These are phyloP conservation scores for Colletotrichum scovillei DNA, from an alignment of 2,329 filamentous ascomycete genomes.

Conservation along the genomic window DNA sequence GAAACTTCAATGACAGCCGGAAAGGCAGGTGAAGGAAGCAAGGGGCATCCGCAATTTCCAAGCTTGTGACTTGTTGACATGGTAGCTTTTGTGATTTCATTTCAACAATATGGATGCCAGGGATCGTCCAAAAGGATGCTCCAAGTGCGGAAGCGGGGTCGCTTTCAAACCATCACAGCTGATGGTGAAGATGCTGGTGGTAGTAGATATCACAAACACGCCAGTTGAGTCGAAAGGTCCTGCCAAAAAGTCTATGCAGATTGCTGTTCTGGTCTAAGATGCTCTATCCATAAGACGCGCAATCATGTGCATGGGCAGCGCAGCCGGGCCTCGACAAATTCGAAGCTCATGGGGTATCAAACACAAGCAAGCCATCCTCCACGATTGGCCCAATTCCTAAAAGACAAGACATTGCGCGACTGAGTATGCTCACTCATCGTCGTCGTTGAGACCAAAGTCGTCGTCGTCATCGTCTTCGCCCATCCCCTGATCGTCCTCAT, in stretches of 20 bases:
- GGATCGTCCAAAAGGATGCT: no score
- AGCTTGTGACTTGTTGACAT: no score
- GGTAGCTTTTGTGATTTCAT: no score
- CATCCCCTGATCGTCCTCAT: slow-evolving; percentile 32
- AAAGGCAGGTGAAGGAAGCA: no score
- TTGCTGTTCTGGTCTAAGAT: not conserved
- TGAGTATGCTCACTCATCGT: slow-evolving; percentile 21
- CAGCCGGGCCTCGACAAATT: not conserved
- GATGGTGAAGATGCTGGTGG: not conserved
- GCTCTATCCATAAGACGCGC: not conserved
- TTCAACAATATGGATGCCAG: no score
- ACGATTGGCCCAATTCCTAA: not conserved
- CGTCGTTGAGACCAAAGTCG: slow-evolving; percentile 30
- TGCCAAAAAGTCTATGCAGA: not conserved
- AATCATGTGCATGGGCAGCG: not conserved
- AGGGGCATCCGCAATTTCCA: no score
- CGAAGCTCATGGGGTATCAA: slow-evolving; percentile 25
- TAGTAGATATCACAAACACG: not conserved
- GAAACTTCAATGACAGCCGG: no score
- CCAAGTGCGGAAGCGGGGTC: no score
- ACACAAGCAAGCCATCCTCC: not conserved
- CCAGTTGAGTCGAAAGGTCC: not conserved
- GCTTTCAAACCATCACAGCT: not conserved
- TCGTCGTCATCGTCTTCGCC: slow-evolving; percentile 27
- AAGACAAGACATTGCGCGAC: not conserved